Percentiles rank a stretch among this genome's conserved stretches.
Conservation (phyloP, 1,284 basidiomycete species). For the Trichosporon faecale region DNA sequence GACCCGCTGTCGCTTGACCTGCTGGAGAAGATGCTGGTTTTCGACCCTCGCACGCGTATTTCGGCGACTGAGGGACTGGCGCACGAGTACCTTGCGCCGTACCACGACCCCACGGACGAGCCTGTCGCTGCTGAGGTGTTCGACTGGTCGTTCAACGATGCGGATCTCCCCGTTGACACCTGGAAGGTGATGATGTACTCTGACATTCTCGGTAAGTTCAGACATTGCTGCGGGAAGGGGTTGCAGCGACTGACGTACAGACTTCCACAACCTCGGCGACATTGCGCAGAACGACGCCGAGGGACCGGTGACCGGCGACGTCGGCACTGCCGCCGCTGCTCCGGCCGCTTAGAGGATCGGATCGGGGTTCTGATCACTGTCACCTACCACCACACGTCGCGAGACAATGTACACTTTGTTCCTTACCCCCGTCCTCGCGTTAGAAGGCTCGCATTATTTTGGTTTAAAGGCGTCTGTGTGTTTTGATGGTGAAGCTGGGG, state of each 20-base stretch:
- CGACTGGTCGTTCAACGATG: constrained; percentile 99
- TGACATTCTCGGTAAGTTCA: constrained; percentile 77
- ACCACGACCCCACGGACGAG: constrained; percentile 98
- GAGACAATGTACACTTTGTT: constrained; percentile 1
- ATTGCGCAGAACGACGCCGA: constrained; percentile 48
- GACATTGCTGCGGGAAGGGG: neutral
- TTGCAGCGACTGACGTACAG: constrained; percentile 29
- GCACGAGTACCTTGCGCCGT: constrained; percentile 94
- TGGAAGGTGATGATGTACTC: constrained; percentile 99
- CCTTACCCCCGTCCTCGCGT: neutral
- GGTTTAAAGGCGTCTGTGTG: constrained; percentile 1
- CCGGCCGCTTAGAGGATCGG: constrained; percentile 16
- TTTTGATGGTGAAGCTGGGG: neutral
- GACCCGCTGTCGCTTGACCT: constrained; percentile 91
- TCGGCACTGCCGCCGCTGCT: constrained; percentile 32
- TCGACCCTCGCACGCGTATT: constrained; percentile 96
- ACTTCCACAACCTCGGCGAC: constrained; percentile 57
- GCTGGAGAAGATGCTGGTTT: constrained; percentile 98
- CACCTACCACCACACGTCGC: neutral
- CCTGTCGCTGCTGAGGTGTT: constrained; percentile 91
- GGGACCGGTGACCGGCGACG: constrained; percentile 50
- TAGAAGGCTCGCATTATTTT: constrained; percentile 7
- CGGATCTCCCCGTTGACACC: constrained; percentile 97
- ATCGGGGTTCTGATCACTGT: neutral
- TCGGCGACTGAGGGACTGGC: constrained; percentile 85